phyloP scores from a whole-genome alignment of 495 filamentous ascomycete species.

The Sordaria brevicollis region DNA sequence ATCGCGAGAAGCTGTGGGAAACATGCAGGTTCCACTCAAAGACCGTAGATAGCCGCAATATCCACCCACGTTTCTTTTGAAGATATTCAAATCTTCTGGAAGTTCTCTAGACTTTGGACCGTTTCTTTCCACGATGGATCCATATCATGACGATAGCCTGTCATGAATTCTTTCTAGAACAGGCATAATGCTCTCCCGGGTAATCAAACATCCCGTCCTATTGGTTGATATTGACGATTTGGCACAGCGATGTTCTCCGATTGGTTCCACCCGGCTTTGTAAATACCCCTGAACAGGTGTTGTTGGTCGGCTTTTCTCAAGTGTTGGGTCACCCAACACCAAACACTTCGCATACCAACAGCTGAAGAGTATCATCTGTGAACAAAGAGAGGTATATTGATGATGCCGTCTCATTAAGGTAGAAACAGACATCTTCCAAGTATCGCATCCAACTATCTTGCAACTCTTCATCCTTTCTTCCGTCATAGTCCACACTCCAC shows the following conservation, averaged over 20 bases:
- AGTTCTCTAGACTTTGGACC: too few relatives aligned
- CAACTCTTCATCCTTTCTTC: too few relatives aligned
- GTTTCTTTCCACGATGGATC: not conserved
- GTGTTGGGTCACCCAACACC: not conserved
- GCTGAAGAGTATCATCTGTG: not conserved
- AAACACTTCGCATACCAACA: not conserved
- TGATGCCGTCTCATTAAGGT: too few relatives aligned
- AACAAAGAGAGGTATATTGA: not conserved
- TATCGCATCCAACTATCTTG: too few relatives aligned
- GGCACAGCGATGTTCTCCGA: not conserved
- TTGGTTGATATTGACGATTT: not conserved
- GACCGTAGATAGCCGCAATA: not conserved
- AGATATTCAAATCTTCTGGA: not conserved
- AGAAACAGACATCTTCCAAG: too few relatives aligned
- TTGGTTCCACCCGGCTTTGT: not conserved
- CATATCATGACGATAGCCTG: not conserved
- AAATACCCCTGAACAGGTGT: not conserved
- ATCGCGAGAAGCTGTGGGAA: not conserved
- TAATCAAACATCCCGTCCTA: not conserved
- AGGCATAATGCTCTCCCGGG: not conserved
- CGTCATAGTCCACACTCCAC: too few relatives aligned
- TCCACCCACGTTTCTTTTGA: not conserved
- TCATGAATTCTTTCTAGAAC: not conserved
- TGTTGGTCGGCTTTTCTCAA: not conserved
- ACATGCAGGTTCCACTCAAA: not conserved